These are phyloP conservation scores for Xylariales sp. DNA, from an alignment of 2,329 filamentous ascomycete species.

Conservation along the genomic window DNA sequence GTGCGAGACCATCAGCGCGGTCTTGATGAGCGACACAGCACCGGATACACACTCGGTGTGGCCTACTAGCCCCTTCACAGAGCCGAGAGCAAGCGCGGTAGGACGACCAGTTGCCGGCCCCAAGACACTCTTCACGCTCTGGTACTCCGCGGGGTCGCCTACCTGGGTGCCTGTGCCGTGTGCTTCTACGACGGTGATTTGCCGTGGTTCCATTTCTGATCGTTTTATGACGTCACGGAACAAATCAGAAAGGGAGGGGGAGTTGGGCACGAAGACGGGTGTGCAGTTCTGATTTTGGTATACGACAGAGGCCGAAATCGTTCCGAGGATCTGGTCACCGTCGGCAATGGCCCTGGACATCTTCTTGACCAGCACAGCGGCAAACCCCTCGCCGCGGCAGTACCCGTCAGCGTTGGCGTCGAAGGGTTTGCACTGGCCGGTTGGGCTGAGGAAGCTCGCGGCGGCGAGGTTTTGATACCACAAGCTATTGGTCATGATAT, in stretches of 20 bases:
- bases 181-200: conserved; percentile 49
- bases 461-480: conserved; percentile 41
- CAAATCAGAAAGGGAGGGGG: conserved; percentile 44
- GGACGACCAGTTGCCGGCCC: too few relatives aligned
- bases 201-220: conserved; percentile 29
- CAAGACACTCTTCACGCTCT: conserved; percentile 37
- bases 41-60: conserved; percentile 51
- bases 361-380: conserved; percentile 58
- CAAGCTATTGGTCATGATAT: conserved; percentile 43
- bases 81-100: conserved; percentile 35
- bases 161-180: conserved; percentile 59
- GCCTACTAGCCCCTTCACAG: conserved; percentile 51
- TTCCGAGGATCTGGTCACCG: conserved; percentile 56
- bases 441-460: conserved; percentile 43
- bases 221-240: conserved; percentile 43
- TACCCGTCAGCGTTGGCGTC: conserved; percentile 62
- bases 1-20: conserved; percentile 46
- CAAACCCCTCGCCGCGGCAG: conserved; percentile 62
- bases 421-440: conserved; percentile 47
- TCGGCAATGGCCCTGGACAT: conserved; percentile 58
- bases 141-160: conserved; percentile 51
- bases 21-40: conserved; percentile 49
- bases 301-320: conserved; percentile 52
- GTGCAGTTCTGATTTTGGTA: conserved; percentile 55
- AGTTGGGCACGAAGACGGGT: conserved; percentile 55